These are phyloP conservation scores for Phanerochaete sordida DNA, from an alignment of 768 basidiomycete species.

Conservation along the genomic window DNA sequence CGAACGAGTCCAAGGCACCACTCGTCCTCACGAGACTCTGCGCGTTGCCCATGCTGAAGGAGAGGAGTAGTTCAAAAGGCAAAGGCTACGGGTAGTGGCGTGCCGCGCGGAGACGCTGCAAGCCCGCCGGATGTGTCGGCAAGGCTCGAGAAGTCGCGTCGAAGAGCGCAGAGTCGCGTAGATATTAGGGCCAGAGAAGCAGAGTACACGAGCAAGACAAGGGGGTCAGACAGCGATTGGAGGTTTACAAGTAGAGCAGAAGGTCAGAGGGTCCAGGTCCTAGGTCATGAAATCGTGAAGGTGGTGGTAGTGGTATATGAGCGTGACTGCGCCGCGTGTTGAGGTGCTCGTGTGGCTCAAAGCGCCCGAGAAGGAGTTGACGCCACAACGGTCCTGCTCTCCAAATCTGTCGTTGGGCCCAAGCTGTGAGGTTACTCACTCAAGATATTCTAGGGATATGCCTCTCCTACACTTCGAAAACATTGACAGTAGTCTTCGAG, in stretches of 20 bases:
- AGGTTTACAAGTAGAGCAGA: background rate
- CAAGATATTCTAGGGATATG: too few relatives aligned
- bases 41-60: constrained; percentile 64
- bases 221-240: background rate
- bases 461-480: too few relatives aligned
- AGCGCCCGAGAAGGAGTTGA: background rate
- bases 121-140: background rate
- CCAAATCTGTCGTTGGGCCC: background rate
- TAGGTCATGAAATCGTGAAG: background rate
- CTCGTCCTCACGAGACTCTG: constrained; percentile 73
- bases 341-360: background rate
- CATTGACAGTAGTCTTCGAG: too few relatives aligned
- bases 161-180: background rate
- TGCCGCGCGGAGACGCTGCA: too few relatives aligned
- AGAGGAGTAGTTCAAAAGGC: background rate
- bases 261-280: too few relatives aligned
- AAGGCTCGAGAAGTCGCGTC: background rate
- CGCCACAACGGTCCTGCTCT: background rate
- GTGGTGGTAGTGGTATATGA: background rate
- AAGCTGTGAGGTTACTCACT: too few relatives aligned
- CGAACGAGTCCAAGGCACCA: constrained; percentile 86
- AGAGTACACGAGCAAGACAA: background rate
- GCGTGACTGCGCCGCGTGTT: background rate
- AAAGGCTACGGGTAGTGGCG: background rate
- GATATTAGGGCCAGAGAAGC: background rate